A percentile compares a stretch with the other conserved stretches of the same genome.
These are phyloP conservation scores for Quercus phellos DNA, from an alignment of 331 rosid genomes.

Conservation along the genomic window DNA sequence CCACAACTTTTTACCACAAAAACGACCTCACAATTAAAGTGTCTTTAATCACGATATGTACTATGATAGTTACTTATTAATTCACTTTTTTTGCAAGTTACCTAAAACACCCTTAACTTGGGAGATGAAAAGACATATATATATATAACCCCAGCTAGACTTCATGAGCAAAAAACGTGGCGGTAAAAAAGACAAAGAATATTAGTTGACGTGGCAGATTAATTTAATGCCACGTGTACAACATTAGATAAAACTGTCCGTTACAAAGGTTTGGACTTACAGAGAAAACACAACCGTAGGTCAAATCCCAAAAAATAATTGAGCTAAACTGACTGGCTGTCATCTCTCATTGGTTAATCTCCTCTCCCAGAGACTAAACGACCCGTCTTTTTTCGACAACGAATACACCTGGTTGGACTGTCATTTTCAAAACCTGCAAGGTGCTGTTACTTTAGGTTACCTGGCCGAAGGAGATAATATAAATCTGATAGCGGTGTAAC, in stretches of 20 bases:
- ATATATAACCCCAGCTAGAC: background rate
- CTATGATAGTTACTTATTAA: too few relatives aligned
- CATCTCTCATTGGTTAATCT: background rate
- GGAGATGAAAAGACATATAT: too few relatives aligned
- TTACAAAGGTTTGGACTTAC: background rate
- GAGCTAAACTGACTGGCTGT: background rate
- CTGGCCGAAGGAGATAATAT: background rate
- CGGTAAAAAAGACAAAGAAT: background rate
- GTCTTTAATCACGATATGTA: too few relatives aligned
- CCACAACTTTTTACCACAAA: conserved; percentile 7
- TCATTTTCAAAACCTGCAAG: background rate
- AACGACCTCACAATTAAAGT: background rate
- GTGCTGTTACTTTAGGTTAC: background rate
- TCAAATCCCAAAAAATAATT: background rate
- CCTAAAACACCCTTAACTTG: too few relatives aligned
- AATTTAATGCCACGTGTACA: background rate
- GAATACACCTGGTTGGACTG: background rate
- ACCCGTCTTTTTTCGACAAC: background rate
- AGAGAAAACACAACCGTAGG: background rate
- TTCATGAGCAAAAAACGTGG: background rate
- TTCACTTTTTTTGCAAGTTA: too few relatives aligned
- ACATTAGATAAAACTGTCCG: background rate
- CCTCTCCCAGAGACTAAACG: background rate
- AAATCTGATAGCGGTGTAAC: background rate
- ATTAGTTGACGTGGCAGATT: background rate